phyloP scores from a whole-genome alignment of 768 basidiomycete genomes.

The Boletus rex-veris region DNA sequence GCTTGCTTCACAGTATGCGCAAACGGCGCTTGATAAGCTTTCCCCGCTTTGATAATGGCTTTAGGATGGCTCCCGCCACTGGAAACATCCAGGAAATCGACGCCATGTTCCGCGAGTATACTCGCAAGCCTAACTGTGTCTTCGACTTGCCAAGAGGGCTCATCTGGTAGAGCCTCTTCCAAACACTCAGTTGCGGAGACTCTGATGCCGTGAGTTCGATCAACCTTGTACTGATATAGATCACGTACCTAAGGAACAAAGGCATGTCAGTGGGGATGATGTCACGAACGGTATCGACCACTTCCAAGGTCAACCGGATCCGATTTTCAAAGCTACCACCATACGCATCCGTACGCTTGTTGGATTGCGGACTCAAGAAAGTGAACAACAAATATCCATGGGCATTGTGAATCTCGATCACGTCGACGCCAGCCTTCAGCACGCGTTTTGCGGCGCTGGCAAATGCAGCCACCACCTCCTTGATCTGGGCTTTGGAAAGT shows the following conservation, averaged over 20 bases:
- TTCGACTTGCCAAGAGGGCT: conserved; percentile 63
- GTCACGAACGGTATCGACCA: conserved; percentile 60
- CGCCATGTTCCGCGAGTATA: conserved; percentile 58
- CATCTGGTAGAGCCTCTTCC: conserved; percentile 52
- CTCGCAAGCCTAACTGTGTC: conserved; percentile 62
- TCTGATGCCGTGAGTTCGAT: conserved; percentile 18
- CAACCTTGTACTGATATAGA: not conserved
- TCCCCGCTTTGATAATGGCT: conserved; percentile 26
- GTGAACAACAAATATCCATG: conserved; percentile 58
- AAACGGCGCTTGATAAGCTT: conserved; percentile 55
- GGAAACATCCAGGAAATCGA: conserved; percentile 75
- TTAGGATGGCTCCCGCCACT: conserved; percentile 54
- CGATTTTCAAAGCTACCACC: conserved; percentile 73
- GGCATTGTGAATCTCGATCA: conserved; percentile 58
- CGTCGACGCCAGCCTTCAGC: conserved; percentile 57
- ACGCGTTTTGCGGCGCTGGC: conserved; percentile 49
- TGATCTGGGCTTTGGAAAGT: conserved; percentile 54
- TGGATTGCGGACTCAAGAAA: conserved; percentile 59
- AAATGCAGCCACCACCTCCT: conserved; percentile 54
- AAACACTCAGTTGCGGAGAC: conserved; percentile 77
- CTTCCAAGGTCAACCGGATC: conserved; percentile 55
- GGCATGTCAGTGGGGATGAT: conserved; percentile 61
- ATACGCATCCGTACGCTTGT: conserved; percentile 65
- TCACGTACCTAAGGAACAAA: conserved; percentile 62
- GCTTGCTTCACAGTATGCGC: conserved; percentile 51